A percentile compares a stretch with the other conserved stretches of the same genome.
Conservation (phyloP, 2,329 filamentous ascomycete species). For the Ilyonectria destructans region DNA sequence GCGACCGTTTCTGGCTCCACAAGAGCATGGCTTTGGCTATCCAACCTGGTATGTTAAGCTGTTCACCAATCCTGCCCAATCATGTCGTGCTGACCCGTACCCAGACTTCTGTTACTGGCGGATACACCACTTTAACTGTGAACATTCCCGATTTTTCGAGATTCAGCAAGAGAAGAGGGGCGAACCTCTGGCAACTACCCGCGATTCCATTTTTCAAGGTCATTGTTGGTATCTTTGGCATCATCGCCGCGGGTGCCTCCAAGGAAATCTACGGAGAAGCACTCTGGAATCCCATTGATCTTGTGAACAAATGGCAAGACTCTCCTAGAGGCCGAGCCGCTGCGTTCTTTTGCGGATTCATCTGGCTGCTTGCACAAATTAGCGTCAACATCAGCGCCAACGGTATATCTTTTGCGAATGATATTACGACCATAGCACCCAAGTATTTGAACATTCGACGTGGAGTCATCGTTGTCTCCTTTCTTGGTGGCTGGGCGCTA, state of each 20-base stretch:
- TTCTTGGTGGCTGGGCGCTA: conserved; percentile 54
- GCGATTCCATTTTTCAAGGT: conserved; percentile 64
- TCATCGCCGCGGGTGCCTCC: conserved; percentile 64
- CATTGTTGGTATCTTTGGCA: conserved; percentile 63
- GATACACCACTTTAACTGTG: conserved; percentile 65
- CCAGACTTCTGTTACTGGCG: conserved; percentile 63
- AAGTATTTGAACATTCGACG: conserved; percentile 53
- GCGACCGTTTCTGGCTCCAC: conserved; percentile 58
- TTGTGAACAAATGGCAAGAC: conserved; percentile 60
- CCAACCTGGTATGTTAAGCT: conserved; percentile 50
- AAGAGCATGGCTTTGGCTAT: conserved; percentile 60
- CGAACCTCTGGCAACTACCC: conserved; percentile 9
- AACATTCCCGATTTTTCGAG: conserved; percentile 62
- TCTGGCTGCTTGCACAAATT: conserved; percentile 60
- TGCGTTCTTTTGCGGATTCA: conserved; percentile 50
- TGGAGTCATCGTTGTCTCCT: conserved; percentile 50
- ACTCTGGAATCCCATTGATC: conserved; percentile 66
- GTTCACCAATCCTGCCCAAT: too few species aligned
- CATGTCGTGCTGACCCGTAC: background rate
- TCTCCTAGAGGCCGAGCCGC: conserved; percentile 50
- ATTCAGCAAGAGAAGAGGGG: conserved; percentile 12
- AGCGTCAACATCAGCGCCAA: conserved; percentile 52
- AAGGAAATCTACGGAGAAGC: conserved; percentile 62
- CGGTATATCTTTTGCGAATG: conserved; percentile 51
- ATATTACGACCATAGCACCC: conserved; percentile 51